These are phyloP conservation scores for Sarcodon aspratus DNA, from an alignment of 768 basidiomycete species.

Conservation along the genomic window DNA sequence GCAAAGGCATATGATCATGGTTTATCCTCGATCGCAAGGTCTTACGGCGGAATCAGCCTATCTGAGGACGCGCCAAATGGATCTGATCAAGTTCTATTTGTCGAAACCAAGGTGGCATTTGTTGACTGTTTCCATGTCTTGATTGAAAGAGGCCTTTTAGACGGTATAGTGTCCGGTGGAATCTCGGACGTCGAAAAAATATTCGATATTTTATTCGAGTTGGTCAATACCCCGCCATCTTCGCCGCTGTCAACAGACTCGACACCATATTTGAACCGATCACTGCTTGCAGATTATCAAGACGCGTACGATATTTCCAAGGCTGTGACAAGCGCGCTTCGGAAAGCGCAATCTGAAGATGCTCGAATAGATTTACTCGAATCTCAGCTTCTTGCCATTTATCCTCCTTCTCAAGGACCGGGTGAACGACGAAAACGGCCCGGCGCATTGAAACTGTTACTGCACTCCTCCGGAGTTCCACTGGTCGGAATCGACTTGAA, in stretches of 20 bases:
- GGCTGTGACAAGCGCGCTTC: slow-evolving; percentile 34
- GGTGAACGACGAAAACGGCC: slow-evolving; percentile 19
- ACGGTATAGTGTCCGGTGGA: slow-evolving; percentile 26
- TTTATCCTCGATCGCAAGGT: slow-evolving; percentile 39
- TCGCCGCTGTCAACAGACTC: slow-evolving; percentile 4
- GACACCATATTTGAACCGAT: slow-evolving; percentile 45
- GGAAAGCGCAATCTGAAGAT: slow-evolving; percentile 33
- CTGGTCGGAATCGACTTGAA: slow-evolving; percentile 25
- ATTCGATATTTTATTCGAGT: slow-evolving; percentile 46
- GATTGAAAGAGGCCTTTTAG: slow-evolving; percentile 32
- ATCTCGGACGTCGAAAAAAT: slow-evolving; percentile 25
- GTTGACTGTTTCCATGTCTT: slow-evolving; percentile 61
- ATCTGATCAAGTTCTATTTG: slow-evolving; percentile 45
- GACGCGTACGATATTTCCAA: slow-evolving; percentile 47
- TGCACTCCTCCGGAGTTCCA: slow-evolving; percentile 47
- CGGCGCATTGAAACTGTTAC: slow-evolving; percentile 50
- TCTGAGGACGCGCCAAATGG: slow-evolving; percentile 1
- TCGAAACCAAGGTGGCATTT: slow-evolving; percentile 62
- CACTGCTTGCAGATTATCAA: slow-evolving; percentile 66
- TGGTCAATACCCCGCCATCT: slow-evolving; percentile 33
- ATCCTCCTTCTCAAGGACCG: slow-evolving; percentile 21
- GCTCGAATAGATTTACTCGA: slow-evolving; percentile 47
- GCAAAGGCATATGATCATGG: slow-evolving; percentile 51
- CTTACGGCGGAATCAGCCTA: slow-evolving; percentile 45
- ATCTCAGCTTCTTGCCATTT: slow-evolving; percentile 24